Evolutionary conservation across 2,329 filamentous ascomycete genomes (phyloP).

Genomic region (Raffaelea ambrosiae): DNA sequence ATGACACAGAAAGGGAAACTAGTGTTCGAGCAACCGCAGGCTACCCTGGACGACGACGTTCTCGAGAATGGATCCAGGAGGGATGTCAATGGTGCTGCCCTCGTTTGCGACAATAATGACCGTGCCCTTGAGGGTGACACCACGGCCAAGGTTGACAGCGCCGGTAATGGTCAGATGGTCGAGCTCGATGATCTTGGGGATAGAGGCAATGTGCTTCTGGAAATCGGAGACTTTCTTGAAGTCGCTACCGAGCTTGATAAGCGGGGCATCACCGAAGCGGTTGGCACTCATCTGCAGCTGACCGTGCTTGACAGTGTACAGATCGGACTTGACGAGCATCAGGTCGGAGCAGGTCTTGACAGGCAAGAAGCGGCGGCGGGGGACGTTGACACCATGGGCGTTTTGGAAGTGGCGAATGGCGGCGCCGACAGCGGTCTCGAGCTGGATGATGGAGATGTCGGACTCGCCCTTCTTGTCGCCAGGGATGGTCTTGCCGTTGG

Average conservation of each 20-base stretch:
- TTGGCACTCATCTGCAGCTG: constrained; percentile 95
- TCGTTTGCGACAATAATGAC: constrained; percentile 99
- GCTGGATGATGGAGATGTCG: constrained; percentile 93
- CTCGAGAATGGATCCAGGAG: constrained; percentile 92
- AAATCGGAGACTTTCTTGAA: constrained; percentile 99
- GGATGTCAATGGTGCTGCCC: constrained; percentile 95
- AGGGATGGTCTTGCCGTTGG: constrained; percentile 97
- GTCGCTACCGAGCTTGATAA: constrained; percentile 97
- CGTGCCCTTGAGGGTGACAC: constrained; percentile 93
- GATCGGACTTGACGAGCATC: constrained; percentile 98
- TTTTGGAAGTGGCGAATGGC: constrained; percentile 99
- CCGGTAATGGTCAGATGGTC: constrained; percentile 97
- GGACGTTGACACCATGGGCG: constrained; percentile 97
- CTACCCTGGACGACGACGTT: constrained; percentile 99
- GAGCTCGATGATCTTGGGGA: constrained; percentile 84
- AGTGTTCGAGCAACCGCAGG: constrained; percentile 65
- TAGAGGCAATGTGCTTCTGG: constrained; percentile 77
- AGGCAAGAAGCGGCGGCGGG: constrained; percentile 93
- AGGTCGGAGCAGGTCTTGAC: constrained; percentile 99
- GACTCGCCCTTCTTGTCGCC: constrained; percentile 99
- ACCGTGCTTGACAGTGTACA: constrained; percentile 97
- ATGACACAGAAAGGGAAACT: constrained; percentile 19
- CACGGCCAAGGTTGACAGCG: constrained; percentile 91
- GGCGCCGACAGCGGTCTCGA: constrained; percentile 96
- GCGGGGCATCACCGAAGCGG: constrained; percentile 90